Evolutionary conservation across 2,329 filamentous ascomycete genomes (phyloP).

Genomic region (Exophiala sp.): DNA sequence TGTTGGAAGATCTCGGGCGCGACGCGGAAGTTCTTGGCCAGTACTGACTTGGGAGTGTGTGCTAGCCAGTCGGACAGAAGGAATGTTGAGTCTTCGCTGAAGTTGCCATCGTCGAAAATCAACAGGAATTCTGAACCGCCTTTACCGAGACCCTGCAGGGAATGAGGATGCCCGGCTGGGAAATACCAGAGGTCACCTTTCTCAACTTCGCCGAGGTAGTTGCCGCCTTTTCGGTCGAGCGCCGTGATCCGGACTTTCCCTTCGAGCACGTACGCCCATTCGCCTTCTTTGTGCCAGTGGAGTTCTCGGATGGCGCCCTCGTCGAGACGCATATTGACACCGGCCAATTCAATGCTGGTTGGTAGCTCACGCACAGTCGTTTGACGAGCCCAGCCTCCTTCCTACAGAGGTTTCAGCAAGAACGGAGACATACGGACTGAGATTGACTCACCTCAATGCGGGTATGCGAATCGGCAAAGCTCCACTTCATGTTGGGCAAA

Average conservation of each 20-base stretch:
- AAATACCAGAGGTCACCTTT: constrained; percentile 68
- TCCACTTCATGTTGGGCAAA: constrained; percentile 69
- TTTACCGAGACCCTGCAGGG: constrained; percentile 55
- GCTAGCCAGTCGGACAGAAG: constrained; percentile 68
- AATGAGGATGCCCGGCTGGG: constrained; percentile 62
- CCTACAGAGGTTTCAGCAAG: constrained; percentile 39
- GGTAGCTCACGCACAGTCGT: constrained; percentile 44
- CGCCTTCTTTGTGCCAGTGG: constrained; percentile 66
- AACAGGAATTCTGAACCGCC: constrained; percentile 67
- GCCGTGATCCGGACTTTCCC: constrained; percentile 58
- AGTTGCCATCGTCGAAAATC: constrained; percentile 64
- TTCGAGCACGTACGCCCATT: constrained; percentile 63
- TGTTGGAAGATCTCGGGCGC: constrained; percentile 57
- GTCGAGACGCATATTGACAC: constrained; percentile 73
- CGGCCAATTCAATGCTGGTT: constrained; percentile 60
- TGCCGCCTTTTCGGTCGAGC: constrained; percentile 60
- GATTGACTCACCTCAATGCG: constrained; percentile 53
- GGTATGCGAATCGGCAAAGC: constrained; percentile 58
- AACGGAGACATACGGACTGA: not conserved
- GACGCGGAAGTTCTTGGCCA: constrained; percentile 68
- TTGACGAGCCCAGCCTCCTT: constrained; percentile 72
- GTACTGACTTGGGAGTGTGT: constrained; percentile 60
- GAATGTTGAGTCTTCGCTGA: constrained; percentile 65
- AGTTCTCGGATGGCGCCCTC: constrained; percentile 63
- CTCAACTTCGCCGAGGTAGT: constrained; percentile 53